These are phyloP conservation scores for Gentiana macrophylla DNA, from an alignment of 257 asterid species.

Conservation along the genomic window DNA sequence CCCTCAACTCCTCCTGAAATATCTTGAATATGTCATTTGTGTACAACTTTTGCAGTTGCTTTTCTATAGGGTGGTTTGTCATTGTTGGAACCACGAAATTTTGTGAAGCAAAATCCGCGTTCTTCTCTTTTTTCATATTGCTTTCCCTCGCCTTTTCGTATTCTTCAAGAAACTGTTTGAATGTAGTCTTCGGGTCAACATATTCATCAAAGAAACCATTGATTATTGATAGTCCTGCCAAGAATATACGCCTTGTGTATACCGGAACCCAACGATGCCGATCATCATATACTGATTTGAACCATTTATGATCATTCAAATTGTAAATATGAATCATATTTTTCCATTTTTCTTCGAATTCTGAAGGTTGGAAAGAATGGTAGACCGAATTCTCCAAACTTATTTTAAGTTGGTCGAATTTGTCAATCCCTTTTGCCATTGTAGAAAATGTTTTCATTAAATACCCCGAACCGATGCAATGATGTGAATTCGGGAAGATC, in stretches of 20 bases:
- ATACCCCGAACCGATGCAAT: constrained; percentile 30
- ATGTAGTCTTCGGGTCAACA: neutral
- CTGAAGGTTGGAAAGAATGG: constrained; percentile 24
- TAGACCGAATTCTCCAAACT: constrained; percentile 23
- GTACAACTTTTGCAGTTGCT: neutral
- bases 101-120: neutral
- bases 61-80: neutral
- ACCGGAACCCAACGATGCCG: constrained; percentile 53
- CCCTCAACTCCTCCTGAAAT: neutral
- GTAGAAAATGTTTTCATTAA: constrained; percentile 21
- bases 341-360: constrained; percentile 56
- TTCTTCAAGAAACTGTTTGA: neutral
- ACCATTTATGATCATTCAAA: constrained; percentile 25
- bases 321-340: constrained; percentile 24
- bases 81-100: neutral
- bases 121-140: neutral
- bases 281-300: constrained; percentile 35
- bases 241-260: constrained; percentile 36
- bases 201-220: neutral
- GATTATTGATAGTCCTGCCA: constrained; percentile 27
- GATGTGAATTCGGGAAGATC: constrained; percentile 47
- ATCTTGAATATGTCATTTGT: neutral
- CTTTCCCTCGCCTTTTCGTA: neutral
- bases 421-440: constrained; percentile 22
- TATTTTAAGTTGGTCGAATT: constrained; percentile 19